phyloP scores from a whole-genome alignment of 2,329 filamentous ascomycete species.

The Hymenotorrendiella dingleyae region DNA sequence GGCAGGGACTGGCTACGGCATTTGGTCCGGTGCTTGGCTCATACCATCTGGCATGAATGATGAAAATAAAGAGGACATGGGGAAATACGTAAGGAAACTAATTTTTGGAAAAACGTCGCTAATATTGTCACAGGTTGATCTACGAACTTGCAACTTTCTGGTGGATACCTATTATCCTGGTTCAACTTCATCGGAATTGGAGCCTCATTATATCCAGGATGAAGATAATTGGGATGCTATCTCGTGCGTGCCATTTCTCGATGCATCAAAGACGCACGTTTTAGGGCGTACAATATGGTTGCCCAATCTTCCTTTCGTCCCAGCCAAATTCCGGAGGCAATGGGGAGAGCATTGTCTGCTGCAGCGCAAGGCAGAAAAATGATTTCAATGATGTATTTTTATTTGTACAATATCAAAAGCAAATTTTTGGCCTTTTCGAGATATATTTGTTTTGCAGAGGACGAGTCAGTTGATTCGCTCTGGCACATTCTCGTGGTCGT shows the following conservation, averaged over 20 bases:
- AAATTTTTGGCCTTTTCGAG: neutral
- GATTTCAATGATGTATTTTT: slow-evolving; percentile 5
- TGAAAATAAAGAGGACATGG: slow-evolving; percentile 75
- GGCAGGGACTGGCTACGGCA: slow-evolving; percentile 57
- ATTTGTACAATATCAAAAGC: neutral
- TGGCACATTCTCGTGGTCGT: no score
- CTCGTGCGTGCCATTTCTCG: slow-evolving; percentile 73
- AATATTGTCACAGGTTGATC: slow-evolving; percentile 46
- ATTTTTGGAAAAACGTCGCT: neutral
- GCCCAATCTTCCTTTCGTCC: slow-evolving; percentile 64
- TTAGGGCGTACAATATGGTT: slow-evolving; percentile 77
- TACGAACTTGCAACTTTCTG: slow-evolving; percentile 72
- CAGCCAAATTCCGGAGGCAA: slow-evolving; percentile 61
- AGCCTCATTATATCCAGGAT: slow-evolving; percentile 77
- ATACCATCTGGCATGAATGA: slow-evolving; percentile 85
- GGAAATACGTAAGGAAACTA: slow-evolving; percentile 66
- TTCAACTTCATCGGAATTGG: slow-evolving; percentile 53
- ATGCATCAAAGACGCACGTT: slow-evolving; percentile 66
- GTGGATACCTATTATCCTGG: slow-evolving; percentile 79
- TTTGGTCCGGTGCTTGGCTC: slow-evolving; percentile 80
- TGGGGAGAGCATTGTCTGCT: slow-evolving; percentile 90
- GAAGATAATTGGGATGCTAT: slow-evolving; percentile 70
- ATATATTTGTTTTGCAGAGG: neutral
- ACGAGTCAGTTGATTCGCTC: no score
- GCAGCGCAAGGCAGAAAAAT: slow-evolving; percentile 41